Conservation (phyloP, 2,329 filamentous ascomycete species). For the Ophidiomyces ophidiicola region DNA sequence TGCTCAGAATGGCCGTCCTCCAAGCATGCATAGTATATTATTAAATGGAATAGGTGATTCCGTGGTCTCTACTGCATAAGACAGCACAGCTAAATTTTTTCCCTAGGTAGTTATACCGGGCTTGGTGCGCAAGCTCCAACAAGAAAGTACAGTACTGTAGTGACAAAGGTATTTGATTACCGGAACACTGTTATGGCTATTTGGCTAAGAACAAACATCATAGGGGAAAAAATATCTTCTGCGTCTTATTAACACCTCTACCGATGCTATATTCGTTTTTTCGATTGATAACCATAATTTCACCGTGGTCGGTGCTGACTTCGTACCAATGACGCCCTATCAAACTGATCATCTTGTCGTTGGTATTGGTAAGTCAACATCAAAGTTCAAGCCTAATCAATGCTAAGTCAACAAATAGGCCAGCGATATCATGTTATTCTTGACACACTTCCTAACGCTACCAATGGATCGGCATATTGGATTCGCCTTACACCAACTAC, state of each 20-base stretch:
- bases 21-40: constrained; percentile 18
- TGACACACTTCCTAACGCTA: constrained; percentile 12
- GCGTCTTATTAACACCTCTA: constrained; percentile 31
- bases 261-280: constrained; percentile 42
- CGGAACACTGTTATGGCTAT: not conserved
- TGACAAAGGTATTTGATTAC: constrained; percentile 5
- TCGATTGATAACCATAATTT: constrained; percentile 43
- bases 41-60: constrained; percentile 16
- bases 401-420: constrained; percentile 16
- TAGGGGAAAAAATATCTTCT: constrained; percentile 26
- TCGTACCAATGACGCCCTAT: constrained; percentile 48
- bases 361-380: constrained; percentile 28
- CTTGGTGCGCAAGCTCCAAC: constrained; percentile 4
- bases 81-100: not conserved
- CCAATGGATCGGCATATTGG: constrained; percentile 24
- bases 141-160: constrained; percentile 10
- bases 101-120: constrained; percentile 7
- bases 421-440: constrained; percentile 33
- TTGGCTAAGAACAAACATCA: not conserved
- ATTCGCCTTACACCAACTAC: constrained; percentile 37
- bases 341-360: constrained; percentile 36
- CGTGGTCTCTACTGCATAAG: not conserved
- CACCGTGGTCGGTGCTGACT: constrained; percentile 46
- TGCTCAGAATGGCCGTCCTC: constrained; percentile 5
- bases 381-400: not conserved